Evolutionary conservation across 257 asterid genomes (phyloP), one percentile per base, ranked within the genome.

Genomic region (Przewalskia tangutica): DNA sequence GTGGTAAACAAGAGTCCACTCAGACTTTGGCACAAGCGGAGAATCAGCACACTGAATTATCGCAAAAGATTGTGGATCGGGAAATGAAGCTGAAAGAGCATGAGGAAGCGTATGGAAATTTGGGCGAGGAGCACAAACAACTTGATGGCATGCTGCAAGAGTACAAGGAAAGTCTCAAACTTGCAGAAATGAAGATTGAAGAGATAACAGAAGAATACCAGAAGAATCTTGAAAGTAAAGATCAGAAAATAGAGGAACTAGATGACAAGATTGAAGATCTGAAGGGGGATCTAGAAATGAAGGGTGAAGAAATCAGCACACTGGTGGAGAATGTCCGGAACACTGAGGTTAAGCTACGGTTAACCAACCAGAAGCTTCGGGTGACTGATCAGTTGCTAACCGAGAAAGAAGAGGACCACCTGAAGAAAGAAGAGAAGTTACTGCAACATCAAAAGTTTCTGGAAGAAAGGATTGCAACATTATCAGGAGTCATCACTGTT

Each of bases 301-400:
- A 91, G 86, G 91, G 6, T 18, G 98, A 95, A 66, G 98, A 93
- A 81, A 68, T 91, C 36, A 84, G 86, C 59, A 85, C 92, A 48
- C 59, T 94, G 87, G 75, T 77, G 68, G 97, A 94, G 81, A 90
- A 90, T 68, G 88, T 96, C 66, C 89, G 95, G 11, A 93, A 84
- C 62, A 84, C 84, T 67, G 99, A 96, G 87, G 98, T 96, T n/a
- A 93, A 93, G 92, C 91, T 89, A 34, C 92, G 97, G n/a, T 83
- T 95, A 82, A 84, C 93, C 27, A 88, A 87, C 81, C 99, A 93
- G 90, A 95, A 92, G 89, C 97, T 95, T 44, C 93, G 93, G 9
- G 81, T 95, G 71, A 91, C 99, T 6, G 99, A 95, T 58, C 98
- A 95, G 91, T 48, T 90, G 36, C 82, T 92, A 40, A 84, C 80